Conservation (phyloP, 164 flowering plant genomes). For the Nelumbo lutea region DNA sequence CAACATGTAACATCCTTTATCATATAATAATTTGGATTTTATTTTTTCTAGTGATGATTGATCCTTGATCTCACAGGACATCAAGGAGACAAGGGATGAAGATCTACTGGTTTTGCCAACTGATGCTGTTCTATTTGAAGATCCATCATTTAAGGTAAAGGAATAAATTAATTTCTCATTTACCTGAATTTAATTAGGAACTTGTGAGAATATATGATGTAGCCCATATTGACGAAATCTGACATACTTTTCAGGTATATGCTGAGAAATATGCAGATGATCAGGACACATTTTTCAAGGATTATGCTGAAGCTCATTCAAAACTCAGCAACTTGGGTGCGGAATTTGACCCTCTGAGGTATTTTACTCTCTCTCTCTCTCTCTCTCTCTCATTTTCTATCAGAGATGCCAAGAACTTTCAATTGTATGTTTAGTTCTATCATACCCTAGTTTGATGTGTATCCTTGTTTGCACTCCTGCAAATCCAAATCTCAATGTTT, state of each 20-base stretch:
- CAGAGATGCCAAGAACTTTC: background rate
- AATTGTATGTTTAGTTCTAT: background rate
- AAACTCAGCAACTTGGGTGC: slow-evolving; percentile 96
- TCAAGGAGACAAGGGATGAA: slow-evolving; percentile 80
- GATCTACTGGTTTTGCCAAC: slow-evolving; percentile 93
- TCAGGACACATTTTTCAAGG: slow-evolving; percentile 85
- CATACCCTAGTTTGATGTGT: background rate
- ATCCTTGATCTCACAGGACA: slow-evolving; percentile 45
- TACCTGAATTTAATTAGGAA: background rate
- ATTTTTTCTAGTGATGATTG: slow-evolving; percentile 13
- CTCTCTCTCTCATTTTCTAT: background rate
- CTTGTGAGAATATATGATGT: background rate
- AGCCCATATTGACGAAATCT: background rate
- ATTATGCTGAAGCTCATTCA: slow-evolving; percentile 99
- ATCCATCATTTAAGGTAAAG: slow-evolving; percentile 85
- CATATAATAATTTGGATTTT: background rate
- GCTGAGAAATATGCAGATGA: slow-evolving; percentile 95
- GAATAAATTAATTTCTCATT: background rate
- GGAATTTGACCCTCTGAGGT: slow-evolving; percentile 97
- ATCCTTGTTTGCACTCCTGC: background rate
- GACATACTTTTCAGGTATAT: slow-evolving; percentile 51
- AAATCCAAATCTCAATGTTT: no score
- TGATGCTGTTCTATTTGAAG: slow-evolving; percentile 93
- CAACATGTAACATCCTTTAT: slow-evolving; percentile 3
- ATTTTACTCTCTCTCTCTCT: slow-evolving; percentile 9